Evolutionary conservation across 2,329 filamentous ascomycete genomes (phyloP).

Genomic region (Fusarium beomiforme): DNA sequence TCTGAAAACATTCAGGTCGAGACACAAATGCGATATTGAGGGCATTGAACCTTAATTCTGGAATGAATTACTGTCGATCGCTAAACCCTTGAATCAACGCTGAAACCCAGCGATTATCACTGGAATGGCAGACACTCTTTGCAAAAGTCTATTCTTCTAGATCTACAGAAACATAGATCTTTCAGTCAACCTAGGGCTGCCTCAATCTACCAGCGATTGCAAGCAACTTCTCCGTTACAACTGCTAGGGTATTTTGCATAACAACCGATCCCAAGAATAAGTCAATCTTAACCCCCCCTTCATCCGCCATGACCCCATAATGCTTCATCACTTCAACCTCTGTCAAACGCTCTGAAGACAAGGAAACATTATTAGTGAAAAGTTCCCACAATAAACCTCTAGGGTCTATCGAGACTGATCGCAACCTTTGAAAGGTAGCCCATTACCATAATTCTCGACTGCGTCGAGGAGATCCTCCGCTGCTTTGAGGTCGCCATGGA

Average conservation of each 20-base stretch:
- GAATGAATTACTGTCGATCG: conserved; percentile 1
- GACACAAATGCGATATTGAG: not conserved
- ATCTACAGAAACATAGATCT: conserved; percentile 14
- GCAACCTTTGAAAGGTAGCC: not conserved
- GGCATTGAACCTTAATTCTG: not conserved
- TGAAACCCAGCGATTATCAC: not conserved
- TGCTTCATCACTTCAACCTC: conserved; percentile 1
- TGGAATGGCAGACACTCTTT: not conserved
- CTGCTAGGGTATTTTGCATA: conserved; percentile 36
- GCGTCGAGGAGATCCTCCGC: conserved; percentile 48
- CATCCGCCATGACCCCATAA: conserved; percentile 13
- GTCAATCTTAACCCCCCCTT: conserved; percentile 12
- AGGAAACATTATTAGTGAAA: conserved; percentile 14
- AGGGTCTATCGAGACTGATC: not conserved
- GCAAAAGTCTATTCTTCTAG: conserved; percentile 12
- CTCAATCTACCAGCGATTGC: conserved; percentile 26
- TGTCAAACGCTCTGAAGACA: conserved; percentile 4
- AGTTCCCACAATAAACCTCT: not conserved
- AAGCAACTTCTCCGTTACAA: conserved; percentile 29
- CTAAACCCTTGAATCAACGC: not conserved
- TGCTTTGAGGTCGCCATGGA: conserved; percentile 51
- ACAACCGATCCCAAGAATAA: conserved; percentile 26
- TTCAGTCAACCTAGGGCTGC: conserved; percentile 24
- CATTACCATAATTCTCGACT: conserved; percentile 41
- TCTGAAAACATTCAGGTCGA: not conserved